These are phyloP conservation scores for Paramecium pentaurelia DNA, from an alignment of 73 alveolate species.

Conservation along the genomic window DNA sequence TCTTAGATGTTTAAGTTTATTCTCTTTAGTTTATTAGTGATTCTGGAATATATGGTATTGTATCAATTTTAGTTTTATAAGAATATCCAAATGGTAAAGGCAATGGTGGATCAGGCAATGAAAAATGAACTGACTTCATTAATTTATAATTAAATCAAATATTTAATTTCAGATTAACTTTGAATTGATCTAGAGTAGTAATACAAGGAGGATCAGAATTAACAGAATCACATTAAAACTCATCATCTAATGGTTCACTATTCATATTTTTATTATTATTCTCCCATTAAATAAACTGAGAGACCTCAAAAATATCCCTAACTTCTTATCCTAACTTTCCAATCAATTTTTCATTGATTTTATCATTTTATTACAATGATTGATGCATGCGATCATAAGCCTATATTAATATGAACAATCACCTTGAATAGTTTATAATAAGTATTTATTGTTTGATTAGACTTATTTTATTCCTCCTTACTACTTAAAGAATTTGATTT, in stretches of 20 bases:
- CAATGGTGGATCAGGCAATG: background rate
- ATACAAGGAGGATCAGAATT: conserved; percentile 13
- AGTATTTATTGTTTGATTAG: background rate
- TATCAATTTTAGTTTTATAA: background rate
- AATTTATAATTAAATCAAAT: background rate
- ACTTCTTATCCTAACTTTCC: background rate
- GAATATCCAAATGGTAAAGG: background rate
- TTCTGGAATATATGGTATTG: background rate
- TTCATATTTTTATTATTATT: background rate
- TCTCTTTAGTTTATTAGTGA: background rate
- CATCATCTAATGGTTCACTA: background rate
- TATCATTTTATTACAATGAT: background rate
- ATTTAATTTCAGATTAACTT: background rate
- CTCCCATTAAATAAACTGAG: background rate
- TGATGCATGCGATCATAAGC: background rate
- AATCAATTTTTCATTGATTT: background rate
- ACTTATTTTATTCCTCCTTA: background rate
- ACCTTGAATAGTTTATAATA: background rate
- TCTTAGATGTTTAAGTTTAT: background rate
- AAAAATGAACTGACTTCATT: background rate
- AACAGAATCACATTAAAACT: background rate
- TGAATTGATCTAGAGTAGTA: background rate
- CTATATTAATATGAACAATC: background rate
- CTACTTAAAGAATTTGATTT: background rate
- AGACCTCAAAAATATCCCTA: conserved; percentile 15